Evolutionary conservation across 208 protist species (phyloP).

Genomic region (Willaertia magna): DNA sequence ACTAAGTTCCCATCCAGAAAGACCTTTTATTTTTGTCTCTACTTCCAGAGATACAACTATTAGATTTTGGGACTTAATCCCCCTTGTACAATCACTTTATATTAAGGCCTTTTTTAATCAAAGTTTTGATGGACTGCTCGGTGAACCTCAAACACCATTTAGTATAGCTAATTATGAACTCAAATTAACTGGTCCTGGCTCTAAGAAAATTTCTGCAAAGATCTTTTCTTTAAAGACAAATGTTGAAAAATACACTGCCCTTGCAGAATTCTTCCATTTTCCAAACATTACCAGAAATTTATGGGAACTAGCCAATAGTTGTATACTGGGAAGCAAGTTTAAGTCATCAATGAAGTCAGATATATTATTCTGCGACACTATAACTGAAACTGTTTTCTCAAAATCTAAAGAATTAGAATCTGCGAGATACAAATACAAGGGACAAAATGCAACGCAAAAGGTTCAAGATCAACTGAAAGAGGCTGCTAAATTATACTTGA

Average conservation of each 20-base stretch:
- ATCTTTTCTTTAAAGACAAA: background rate
- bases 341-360: constrained; percentile 18
- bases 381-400: constrained; percentile 38
- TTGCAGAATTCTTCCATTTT: constrained; percentile 6
- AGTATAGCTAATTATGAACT: constrained; percentile 36
- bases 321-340: background rate
- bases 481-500: constrained; percentile 51
- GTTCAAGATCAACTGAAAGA: constrained; percentile 44
- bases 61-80: constrained; percentile 59
- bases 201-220: background rate
- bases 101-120: constrained; percentile 41
- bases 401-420: constrained; percentile 50
- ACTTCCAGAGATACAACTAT: constrained; percentile 62
- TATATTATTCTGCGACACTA: constrained; percentile 37
- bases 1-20: constrained; percentile 52
- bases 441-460: constrained; percentile 42
- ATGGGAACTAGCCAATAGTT: background rate
- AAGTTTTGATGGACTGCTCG: background rate
- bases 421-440: constrained; percentile 45
- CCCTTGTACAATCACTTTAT: constrained; percentile 49
- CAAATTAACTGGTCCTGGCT: constrained; percentile 40
- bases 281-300: background rate
- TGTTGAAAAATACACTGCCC: constrained; percentile 15
- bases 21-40: constrained; percentile 72
- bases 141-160: background rate